A percentile compares a stretch with the other conserved stretches of the same genome.
Evolutionary conservation across 257 asterid genomes (phyloP).

Genomic region (Jasminum sambac): DNA sequence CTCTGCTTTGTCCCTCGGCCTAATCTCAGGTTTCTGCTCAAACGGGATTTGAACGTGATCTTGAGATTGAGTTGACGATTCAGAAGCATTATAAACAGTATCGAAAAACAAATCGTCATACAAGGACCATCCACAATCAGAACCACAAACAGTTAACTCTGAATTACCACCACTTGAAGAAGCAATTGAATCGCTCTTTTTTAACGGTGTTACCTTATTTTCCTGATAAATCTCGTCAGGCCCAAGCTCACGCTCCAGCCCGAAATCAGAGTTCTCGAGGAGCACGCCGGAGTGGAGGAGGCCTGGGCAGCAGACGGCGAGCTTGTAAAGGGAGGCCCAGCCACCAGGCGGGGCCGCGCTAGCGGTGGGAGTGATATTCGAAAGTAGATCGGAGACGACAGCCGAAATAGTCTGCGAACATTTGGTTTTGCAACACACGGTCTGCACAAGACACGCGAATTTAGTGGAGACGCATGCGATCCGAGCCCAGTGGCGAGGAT

Average conservation of each 20-base stretch:
- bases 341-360: slow-evolving; percentile 41
- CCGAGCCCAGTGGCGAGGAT: slow-evolving; percentile 89
- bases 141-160: slow-evolving; percentile 26
- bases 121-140: slow-evolving; percentile 76
- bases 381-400: slow-evolving; percentile 72
- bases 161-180: slow-evolving; percentile 34
- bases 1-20: slow-evolving; percentile 17
- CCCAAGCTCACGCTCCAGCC: slow-evolving; percentile 87
- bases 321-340: slow-evolving; percentile 87
- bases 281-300: slow-evolving; percentile 82
- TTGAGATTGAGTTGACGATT: slow-evolving; percentile 29
- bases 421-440: slow-evolving; percentile 65
- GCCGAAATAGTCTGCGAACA: slow-evolving; percentile 67
- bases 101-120: slow-evolving; percentile 77
- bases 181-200: slow-evolving; percentile 23
- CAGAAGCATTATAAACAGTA: slow-evolving; percentile 62
- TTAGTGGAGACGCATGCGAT: slow-evolving; percentile 77
- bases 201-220: slow-evolving; percentile 18
- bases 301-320: slow-evolving; percentile 89
- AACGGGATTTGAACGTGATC: slow-evolving; percentile 30
- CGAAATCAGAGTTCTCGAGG: slow-evolving; percentile 86
- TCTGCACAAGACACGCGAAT: slow-evolving; percentile 61
- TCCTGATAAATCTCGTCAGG: slow-evolving; percentile 51
- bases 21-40: slow-evolving; percentile 27
- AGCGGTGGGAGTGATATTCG: slow-evolving; percentile 23